Conservation (phyloP, 768 basidiomycete species). For the Hygrophorus pudorinus region DNA sequence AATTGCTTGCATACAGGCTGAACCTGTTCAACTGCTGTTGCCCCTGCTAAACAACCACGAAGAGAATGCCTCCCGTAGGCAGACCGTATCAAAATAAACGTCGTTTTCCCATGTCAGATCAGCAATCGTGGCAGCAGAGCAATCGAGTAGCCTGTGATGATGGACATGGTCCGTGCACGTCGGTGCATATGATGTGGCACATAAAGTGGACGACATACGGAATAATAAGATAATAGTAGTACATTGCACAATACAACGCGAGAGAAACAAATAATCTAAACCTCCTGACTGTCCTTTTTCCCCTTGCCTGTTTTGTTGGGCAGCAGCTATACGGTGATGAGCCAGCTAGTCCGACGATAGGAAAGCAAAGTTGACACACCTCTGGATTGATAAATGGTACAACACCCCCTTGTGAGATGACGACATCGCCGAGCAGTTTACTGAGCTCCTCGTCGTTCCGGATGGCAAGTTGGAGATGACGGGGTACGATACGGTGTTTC, state of each 20-base stretch:
- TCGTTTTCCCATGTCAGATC: too few species aligned
- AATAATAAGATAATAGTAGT: slow-evolving; percentile 5
- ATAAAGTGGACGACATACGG: too few species aligned
- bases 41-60: too few species aligned
- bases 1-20: too few species aligned
- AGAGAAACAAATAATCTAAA: slow-evolving; percentile 21
- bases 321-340: slow-evolving; percentile 23
- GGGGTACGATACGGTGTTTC: slow-evolving; percentile 78
- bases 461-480: slow-evolving; percentile 75
- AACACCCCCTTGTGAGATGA: slow-evolving; percentile 81
- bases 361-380: slow-evolving; percentile 13
- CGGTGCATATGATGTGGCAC: too few species aligned
- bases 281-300: slow-evolving; percentile 40
- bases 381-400: slow-evolving; percentile 57
- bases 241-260: slow-evolving; percentile 17
- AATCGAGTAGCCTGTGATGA: too few species aligned
- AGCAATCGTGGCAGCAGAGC: too few species aligned
- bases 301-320: slow-evolving; percentile 34
- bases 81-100: too few species aligned
- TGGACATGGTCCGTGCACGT: too few species aligned
- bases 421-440: slow-evolving; percentile 71
- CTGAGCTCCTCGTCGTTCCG: slow-evolving; percentile 75
- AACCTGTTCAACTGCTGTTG: too few species aligned
- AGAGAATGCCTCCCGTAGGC: too few species aligned
- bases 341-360: not conserved